Percentiles rank a stretch among this genome's conserved stretches.
Conservation (phyloP, 306 rosid species). For the Cajanus cajan region DNA sequence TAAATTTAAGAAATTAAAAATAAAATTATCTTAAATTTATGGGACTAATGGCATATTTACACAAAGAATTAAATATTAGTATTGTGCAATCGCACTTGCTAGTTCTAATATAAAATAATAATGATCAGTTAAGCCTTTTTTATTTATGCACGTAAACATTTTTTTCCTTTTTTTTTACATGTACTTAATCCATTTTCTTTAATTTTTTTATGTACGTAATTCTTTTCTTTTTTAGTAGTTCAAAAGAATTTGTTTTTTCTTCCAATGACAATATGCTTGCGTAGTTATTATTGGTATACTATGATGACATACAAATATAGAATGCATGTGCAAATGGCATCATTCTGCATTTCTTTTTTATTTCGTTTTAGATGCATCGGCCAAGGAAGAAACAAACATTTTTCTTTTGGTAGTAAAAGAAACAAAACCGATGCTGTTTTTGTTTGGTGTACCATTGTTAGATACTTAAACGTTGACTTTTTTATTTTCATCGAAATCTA, state of each 20-base stretch:
- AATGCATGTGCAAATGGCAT: constrained; percentile 9
- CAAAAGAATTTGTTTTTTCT: not conserved
- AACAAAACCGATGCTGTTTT: not conserved
- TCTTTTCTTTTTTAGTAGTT: not conserved
- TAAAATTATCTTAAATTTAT: no score
- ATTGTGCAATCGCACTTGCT: no score
- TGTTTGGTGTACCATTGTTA: not conserved
- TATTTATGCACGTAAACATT: no score
- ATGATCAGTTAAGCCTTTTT: not conserved
- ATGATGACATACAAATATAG: not conserved
- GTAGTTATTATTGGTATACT: constrained; percentile 4
- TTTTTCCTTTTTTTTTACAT: no score
- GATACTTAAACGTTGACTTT: constrained; percentile 24
- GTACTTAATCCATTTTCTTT: no score
- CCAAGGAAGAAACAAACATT: not conserved
- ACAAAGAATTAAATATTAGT: no score
- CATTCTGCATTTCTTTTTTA: constrained; percentile 5
- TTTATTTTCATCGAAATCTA: not conserved
- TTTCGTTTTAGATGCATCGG: not conserved
- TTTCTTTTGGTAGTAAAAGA: not conserved
- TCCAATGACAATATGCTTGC: not conserved
- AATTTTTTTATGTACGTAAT: not conserved
- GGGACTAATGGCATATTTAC: no score
- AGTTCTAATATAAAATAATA: no score
- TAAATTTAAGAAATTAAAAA: no score